Conservation (phyloP, 2,329 filamentous ascomycete genomes). For the Coniochaeta sp. region DNA sequence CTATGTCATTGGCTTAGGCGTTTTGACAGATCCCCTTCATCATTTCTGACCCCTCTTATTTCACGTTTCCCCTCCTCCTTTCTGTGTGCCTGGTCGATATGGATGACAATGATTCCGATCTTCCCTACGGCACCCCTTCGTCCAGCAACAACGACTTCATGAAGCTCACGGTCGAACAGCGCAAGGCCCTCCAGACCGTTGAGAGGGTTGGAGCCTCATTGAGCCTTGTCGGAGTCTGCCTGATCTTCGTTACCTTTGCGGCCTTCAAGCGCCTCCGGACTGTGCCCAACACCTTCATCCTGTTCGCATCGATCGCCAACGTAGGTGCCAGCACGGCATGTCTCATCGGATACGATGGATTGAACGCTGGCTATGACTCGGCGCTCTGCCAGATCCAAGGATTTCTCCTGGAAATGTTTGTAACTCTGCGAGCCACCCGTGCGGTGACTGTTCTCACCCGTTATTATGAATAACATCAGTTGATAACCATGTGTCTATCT, state of each 20-base stretch:
- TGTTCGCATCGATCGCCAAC: slow-evolving; percentile 54
- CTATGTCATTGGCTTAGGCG: neutral
- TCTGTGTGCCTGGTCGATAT: neutral
- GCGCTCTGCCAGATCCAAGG: slow-evolving; percentile 55
- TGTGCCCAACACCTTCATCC: slow-evolving; percentile 54
- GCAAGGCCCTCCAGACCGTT: slow-evolving; percentile 15
- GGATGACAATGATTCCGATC: neutral
- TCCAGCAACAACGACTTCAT: slow-evolving; percentile 11
- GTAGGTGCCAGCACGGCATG: slow-evolving; percentile 57
- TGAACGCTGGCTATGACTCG: slow-evolving; percentile 44
- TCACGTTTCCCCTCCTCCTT: neutral
- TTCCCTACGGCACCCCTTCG: neutral
- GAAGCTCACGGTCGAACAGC: slow-evolving; percentile 16
- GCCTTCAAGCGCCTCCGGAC: slow-evolving; percentile 45
- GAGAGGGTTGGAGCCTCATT: slow-evolving; percentile 48
- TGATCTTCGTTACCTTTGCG: slow-evolving; percentile 45
- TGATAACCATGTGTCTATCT: neutral
- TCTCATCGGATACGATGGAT: slow-evolving; percentile 61
- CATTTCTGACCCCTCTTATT: slow-evolving; percentile 1
- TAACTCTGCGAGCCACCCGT: slow-evolving; percentile 6
- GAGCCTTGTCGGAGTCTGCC: slow-evolving; percentile 41
- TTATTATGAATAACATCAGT: too few species aligned
- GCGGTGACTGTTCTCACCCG: too few species aligned
- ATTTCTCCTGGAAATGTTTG: slow-evolving; percentile 62
- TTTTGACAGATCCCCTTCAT: neutral